Evolutionary conservation across 257 asterid genomes (phyloP).

Genomic region (Gentiana macrophylla): DNA sequence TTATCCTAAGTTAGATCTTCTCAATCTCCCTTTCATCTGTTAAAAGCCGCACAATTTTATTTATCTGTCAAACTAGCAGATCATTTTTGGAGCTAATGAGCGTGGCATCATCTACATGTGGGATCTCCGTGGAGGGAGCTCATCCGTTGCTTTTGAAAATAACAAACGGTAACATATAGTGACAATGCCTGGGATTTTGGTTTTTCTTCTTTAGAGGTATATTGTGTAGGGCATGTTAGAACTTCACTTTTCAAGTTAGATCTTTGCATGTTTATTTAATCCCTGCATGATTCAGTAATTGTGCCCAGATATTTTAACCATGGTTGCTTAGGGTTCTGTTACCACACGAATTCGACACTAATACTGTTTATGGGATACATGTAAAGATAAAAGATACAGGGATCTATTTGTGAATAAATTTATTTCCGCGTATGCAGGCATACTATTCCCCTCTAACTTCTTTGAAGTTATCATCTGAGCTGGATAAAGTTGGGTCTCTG

Average conservation of each 20-base stretch:
- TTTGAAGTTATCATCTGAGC: constrained; percentile 66
- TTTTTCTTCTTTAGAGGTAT: background rate
- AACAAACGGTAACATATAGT: constrained; percentile 46
- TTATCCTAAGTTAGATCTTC: constrained; percentile 6
- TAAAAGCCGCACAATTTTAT: background rate
- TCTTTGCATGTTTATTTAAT: too few species aligned
- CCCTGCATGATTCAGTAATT: too few species aligned
- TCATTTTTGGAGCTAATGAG: constrained; percentile 81
- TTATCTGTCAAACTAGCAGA: constrained; percentile 31
- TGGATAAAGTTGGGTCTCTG: constrained; percentile 62
- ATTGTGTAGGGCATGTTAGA: too few species aligned
- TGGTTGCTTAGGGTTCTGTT: too few species aligned
- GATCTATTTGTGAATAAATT: too few species aligned
- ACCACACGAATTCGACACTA: too few species aligned
- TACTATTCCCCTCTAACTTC: constrained; percentile 47
- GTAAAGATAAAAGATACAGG: too few species aligned
- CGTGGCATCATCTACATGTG: constrained; percentile 67
- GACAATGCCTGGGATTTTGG: background rate
- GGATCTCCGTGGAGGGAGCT: constrained; percentile 94
- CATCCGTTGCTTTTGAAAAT: constrained; percentile 54
- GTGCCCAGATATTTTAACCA: too few species aligned
- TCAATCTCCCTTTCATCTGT: background rate
- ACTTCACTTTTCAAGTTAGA: too few species aligned
- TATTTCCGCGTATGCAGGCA: constrained; percentile 35
- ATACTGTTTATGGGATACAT: too few species aligned